Conservation (phyloP, 1,284 basidiomycete species). For the Schizophyllum amplum region DNA sequence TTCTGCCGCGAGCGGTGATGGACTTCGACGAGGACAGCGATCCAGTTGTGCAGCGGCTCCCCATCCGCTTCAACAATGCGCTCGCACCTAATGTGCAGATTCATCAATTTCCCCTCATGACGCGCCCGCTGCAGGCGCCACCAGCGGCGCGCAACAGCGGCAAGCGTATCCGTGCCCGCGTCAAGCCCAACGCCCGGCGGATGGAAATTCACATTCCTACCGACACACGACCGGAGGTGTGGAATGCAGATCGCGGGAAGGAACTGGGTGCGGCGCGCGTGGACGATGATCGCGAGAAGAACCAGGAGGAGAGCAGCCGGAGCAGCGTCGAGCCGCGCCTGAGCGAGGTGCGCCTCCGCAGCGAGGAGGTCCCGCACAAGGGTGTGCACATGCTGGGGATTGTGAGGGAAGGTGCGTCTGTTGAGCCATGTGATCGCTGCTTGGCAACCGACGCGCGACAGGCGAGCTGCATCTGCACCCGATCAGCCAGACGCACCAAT, state of each 20-base stretch:
- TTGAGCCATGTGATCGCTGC: slow-evolving; percentile 5
- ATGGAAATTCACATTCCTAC: slow-evolving; percentile 72
- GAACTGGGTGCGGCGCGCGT: slow-evolving; percentile 54
- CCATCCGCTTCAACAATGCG: slow-evolving; percentile 59
- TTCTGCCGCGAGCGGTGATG: slow-evolving; percentile 2
- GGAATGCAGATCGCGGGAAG: slow-evolving; percentile 60
- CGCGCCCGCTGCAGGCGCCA: slow-evolving; percentile 62
- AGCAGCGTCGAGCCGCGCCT: slow-evolving; percentile 51
- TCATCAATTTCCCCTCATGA: slow-evolving; percentile 72
- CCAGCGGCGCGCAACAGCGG: slow-evolving; percentile 64
- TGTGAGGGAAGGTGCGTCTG: slow-evolving; percentile 53
- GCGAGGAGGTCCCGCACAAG: slow-evolving; percentile 57
- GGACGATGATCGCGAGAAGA: slow-evolving; percentile 70
- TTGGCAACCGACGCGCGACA: slow-evolving; percentile 22
- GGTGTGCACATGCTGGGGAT: slow-evolving; percentile 67
- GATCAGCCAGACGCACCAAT: slow-evolving; percentile 66
- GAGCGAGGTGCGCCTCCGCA: slow-evolving; percentile 60
- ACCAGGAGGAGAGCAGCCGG: slow-evolving; percentile 33
- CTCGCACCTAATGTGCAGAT: slow-evolving; percentile 58
- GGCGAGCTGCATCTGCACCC: slow-evolving; percentile 73
- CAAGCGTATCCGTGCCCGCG: slow-evolving; percentile 64
- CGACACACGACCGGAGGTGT: slow-evolving; percentile 69
- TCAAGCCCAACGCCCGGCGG: slow-evolving; percentile 53
- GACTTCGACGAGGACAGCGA: slow-evolving; percentile 44
- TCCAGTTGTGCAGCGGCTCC: slow-evolving; percentile 55